phyloP scores from a whole-genome alignment of 202 grass and related monocot species.

The Dendrocalamus latiflorus region DNA sequence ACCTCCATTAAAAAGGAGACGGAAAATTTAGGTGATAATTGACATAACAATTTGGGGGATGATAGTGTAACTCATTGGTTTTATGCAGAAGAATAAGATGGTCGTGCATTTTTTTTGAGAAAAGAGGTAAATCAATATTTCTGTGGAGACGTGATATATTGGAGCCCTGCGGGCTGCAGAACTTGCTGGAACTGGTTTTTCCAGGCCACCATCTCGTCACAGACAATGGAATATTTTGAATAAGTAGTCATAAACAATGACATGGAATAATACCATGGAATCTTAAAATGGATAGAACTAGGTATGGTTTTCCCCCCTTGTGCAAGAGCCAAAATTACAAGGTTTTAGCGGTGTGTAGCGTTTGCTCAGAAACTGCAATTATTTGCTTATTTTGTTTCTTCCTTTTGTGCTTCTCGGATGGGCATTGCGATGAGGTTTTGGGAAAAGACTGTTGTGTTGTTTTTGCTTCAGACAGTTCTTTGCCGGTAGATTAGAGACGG shows the following conservation, averaged over 20 bases:
- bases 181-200: constrained; percentile 52
- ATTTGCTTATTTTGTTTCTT: no score
- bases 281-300: background rate
- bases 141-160: constrained; percentile 50
- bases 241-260: background rate
- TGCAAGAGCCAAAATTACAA: no score
- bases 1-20: constrained; percentile 12
- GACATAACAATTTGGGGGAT: constrained; percentile 27
- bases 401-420: no score
- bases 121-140: constrained; percentile 38
- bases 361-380: no score
- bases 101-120: constrained; percentile 20
- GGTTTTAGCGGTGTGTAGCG: no score
- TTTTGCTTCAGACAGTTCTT: no score
- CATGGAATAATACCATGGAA: background rate
- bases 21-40: constrained; percentile 11
- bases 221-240: constrained; percentile 4
- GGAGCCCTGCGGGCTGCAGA: constrained; percentile 35
- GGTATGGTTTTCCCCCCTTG: background rate
- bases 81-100: constrained; percentile 38
- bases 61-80: constrained; percentile 39
- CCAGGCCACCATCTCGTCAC: constrained; percentile 31
- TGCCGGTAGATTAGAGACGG: no score
- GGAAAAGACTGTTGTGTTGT: no score
- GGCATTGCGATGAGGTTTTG: no score